Conservation (phyloP, 2,329 filamentous ascomycete species). For the Ceratocystis huliohia region DNA sequence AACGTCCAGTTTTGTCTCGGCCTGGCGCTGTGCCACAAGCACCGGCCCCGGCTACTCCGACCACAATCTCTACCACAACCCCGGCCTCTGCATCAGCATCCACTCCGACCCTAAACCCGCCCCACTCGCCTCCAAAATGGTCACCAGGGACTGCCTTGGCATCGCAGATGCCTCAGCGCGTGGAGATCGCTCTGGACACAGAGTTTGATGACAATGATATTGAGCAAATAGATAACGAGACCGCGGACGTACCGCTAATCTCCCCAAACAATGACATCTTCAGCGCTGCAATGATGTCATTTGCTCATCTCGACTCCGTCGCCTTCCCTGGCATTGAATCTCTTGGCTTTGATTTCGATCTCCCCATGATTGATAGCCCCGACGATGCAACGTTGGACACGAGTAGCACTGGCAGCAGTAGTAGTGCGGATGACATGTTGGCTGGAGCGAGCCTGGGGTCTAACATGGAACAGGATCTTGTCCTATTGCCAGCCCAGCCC, state of each 20-base stretch:
- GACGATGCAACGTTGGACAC: conserved; percentile 17
- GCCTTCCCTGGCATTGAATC: conserved; percentile 5
- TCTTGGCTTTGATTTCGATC: conserved; percentile 14
- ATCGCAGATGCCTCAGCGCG: background rate
- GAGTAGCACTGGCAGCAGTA: conserved; percentile 14
- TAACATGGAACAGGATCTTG: background rate
- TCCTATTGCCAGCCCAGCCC: background rate
- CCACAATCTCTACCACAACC: background rate
- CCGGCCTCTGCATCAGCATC: background rate
- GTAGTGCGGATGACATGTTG: conserved; percentile 11
- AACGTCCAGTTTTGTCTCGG: background rate
- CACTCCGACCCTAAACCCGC: background rate
- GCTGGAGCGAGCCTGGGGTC: background rate
- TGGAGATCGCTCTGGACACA: conserved; percentile 1
- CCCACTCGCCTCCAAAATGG: background rate
- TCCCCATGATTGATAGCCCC: conserved; percentile 10
- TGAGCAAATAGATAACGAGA: background rate
- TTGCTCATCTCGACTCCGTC: background rate
- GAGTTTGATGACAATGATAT: background rate
- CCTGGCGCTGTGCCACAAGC: background rate
- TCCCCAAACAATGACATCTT: conserved; percentile 28
- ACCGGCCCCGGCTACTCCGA: background rate
- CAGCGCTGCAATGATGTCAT: conserved; percentile 20
- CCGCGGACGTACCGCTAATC: conserved; percentile 22
- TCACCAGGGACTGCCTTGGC: background rate